These are phyloP conservation scores for Diaporthe velutina DNA, from an alignment of 2,329 filamentous ascomycete genomes.

Conservation along the genomic window DNA sequence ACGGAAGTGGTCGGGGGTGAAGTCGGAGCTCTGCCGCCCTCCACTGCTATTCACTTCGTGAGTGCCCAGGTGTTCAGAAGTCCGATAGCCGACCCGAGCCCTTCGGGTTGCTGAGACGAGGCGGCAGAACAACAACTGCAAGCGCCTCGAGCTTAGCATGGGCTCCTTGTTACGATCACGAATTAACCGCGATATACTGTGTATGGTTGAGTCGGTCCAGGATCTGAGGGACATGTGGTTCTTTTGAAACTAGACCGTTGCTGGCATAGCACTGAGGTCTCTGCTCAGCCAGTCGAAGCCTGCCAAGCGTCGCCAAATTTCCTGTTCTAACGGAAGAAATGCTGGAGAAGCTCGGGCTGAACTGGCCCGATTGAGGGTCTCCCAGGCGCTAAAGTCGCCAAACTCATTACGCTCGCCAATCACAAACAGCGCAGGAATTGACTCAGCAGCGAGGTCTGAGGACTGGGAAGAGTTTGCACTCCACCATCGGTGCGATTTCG, in stretches of 20 bases:
- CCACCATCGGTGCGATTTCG: conserved; percentile 25
- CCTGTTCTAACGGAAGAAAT: conserved; percentile 18
- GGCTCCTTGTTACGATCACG: not conserved
- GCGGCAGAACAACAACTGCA: not conserved
- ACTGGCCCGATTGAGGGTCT: conserved; percentile 23
- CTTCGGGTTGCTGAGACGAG: not conserved
- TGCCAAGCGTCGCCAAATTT: not conserved
- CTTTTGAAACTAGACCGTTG: not conserved
- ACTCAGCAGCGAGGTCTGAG: not conserved
- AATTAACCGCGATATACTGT: too few relatives aligned
- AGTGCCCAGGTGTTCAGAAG: not conserved
- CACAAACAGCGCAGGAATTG: not conserved
- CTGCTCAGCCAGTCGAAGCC: not conserved
- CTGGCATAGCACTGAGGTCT: not conserved
- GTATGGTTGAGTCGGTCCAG: not conserved
- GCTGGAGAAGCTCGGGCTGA: conserved; percentile 6
- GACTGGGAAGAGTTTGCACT: not conserved
- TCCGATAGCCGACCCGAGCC: not conserved
- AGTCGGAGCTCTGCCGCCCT: not conserved
- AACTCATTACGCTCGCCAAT: conserved; percentile 22
- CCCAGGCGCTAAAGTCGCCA: not conserved
- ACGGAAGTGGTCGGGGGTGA: not conserved
- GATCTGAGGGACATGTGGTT: not conserved
- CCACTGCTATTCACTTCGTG: not conserved
- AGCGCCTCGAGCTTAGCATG: not conserved